Base-by-base conservation (phyloP, 371 early-diverging fungal species). In the Lichtheimia ramosa region DNA sequence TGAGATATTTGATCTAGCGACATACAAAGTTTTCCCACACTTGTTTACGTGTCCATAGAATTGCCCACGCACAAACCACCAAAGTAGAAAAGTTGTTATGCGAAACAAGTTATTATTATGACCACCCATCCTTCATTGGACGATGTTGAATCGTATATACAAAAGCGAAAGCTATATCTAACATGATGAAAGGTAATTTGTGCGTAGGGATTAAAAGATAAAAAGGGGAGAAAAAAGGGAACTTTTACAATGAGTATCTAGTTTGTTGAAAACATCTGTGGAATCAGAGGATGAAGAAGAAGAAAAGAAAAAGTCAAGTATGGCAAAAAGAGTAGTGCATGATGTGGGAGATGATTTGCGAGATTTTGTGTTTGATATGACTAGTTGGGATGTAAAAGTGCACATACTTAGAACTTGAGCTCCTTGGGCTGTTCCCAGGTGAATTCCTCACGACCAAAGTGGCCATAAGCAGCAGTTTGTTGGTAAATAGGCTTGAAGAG, bases 401-500 rank as follows among this genome's bases (percentile, higher is more conserved):
- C 34, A 12, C 25, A 23, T 16, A 53, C 61, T 83, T 89, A 92
- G 81, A 90, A 85, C 82, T 89, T 87, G 70, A 93, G 88, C 48
- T 79, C 71, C 89, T 92, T 94, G 78, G 95, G 93, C 80, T 94
- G 86, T 84, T 97, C 97, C 99, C 99, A 98, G 62, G 91, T 82
- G 89, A 96, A 96, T 77, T 95, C 92, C 54, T 84, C 83, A 71
- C 98, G 95, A 68, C 99, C 99, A 85, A 98, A 98, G 89, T 99
- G 99, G 65, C 99, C 99, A 82, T 98, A 99, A 69, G 91, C 87
- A 54, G 99, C 97, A 56, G 99, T 96, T 83, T 93, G 83, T 79
- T 89, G 88, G 90, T 98, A 99, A 79, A 96, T 93, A 71, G 99
- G 99, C 87, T 95, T 92, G 89, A 89, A 92, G 65, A 99, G 91